A percentile compares a stretch with the other conserved stretches of the same genome.
These are phyloP conservation scores for Evernia prunastri DNA, from an alignment of 495 filamentous ascomycete genomes.

Conservation along the genomic window DNA sequence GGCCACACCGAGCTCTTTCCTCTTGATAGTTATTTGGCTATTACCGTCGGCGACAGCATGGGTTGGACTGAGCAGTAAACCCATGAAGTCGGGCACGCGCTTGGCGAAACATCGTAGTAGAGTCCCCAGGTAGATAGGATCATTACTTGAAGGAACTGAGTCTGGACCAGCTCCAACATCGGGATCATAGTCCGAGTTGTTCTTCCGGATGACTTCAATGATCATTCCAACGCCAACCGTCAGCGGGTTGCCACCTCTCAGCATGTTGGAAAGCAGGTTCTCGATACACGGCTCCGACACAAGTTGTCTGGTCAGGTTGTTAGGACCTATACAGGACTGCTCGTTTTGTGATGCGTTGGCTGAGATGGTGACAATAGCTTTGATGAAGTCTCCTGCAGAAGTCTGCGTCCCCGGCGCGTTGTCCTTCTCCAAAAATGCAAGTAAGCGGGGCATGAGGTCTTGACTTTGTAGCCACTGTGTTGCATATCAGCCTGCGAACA, in stretches of 20 bases:
- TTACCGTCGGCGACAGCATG: slow-evolving; percentile 55
- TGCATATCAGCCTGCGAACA: slow-evolving; percentile 26
- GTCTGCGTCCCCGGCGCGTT: slow-evolving; percentile 84
- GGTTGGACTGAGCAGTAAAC: slow-evolving; percentile 63
- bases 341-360: slow-evolving; percentile 97
- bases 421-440: slow-evolving; percentile 80
- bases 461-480: slow-evolving; percentile 86
- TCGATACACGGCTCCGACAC: slow-evolving; percentile 84
- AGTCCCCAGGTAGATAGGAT: slow-evolving; percentile 94
- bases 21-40: slow-evolving; percentile 51
- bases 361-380: slow-evolving; percentile 98
- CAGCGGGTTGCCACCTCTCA: slow-evolving; percentile 85
- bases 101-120: slow-evolving; percentile 86
- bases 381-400: slow-evolving; percentile 94
- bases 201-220: slow-evolving; percentile 98
- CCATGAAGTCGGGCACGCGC: slow-evolving; percentile 94
- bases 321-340: slow-evolving; percentile 94
- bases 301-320: slow-evolving; percentile 90
- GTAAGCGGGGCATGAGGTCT: slow-evolving; percentile 78
- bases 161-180: slow-evolving; percentile 75
- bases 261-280: slow-evolving; percentile 80
- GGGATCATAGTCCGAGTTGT: slow-evolving; percentile 98
- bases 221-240: slow-evolving; percentile 97
- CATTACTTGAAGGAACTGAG: slow-evolving; percentile 69
- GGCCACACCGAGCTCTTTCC: slow-evolving; percentile 67